Evolutionary conservation across 345 rosid genomes (phyloP).

Genomic region (Clausena lansium): DNA sequence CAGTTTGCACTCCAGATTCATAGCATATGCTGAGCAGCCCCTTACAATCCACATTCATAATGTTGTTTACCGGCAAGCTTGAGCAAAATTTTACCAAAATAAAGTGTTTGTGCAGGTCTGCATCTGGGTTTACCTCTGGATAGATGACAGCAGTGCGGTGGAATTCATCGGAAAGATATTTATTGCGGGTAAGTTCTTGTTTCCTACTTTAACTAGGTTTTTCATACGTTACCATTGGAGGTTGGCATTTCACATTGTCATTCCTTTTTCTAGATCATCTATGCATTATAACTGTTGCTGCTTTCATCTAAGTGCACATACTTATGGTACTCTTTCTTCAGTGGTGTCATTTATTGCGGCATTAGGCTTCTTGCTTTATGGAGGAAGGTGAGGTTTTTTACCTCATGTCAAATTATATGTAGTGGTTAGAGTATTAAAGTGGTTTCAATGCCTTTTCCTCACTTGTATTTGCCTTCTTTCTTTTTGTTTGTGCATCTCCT

Average conservation of each 20-base stretch:
- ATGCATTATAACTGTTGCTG: background rate
- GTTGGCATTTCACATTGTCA: background rate
- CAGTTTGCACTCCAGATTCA: background rate
- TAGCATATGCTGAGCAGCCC: background rate
- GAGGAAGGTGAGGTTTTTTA: constrained; percentile 96
- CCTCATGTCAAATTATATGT: constrained; percentile 4
- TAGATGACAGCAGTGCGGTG: constrained; percentile 68
- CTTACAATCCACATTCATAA: background rate
- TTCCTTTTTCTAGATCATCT: background rate
- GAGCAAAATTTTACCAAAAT: constrained; percentile 12
- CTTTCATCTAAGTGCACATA: background rate
- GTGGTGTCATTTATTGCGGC: constrained; percentile 92
- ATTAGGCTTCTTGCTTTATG: constrained; percentile 85
- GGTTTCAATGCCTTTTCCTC: constrained; percentile 6
- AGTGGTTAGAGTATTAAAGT: constrained; percentile 11
- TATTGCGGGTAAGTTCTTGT: constrained; percentile 63
- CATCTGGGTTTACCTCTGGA: constrained; percentile 87
- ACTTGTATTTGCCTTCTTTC: constrained; percentile 6
- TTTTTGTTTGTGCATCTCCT: constrained; percentile 5
- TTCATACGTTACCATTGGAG: background rate
- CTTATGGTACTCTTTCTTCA: constrained; percentile 31
- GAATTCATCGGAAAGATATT: constrained; percentile 79
- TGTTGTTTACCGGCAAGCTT: background rate
- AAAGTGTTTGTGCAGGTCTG: constrained; percentile 53
- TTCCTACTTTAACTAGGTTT: background rate